Percentiles rank a stretch among this genome's conserved stretches.
These are phyloP conservation scores for Phytophthora europaea DNA, from an alignment of 352 stramenopile genomes.

Conservation along the genomic window DNA sequence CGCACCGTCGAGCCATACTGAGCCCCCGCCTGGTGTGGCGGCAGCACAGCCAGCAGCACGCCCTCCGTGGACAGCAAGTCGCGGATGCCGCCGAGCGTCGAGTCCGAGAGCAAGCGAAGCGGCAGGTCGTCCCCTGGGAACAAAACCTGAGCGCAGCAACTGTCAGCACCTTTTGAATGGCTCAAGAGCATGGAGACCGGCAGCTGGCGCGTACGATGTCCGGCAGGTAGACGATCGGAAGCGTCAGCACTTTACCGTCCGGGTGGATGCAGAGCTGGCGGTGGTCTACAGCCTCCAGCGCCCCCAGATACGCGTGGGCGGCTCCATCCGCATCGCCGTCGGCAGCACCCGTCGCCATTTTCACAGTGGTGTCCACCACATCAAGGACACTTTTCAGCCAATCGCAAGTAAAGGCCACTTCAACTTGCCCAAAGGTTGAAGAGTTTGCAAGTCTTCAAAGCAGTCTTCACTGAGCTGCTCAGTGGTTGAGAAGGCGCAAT, in stretches of 20 bases:
- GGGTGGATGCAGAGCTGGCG: constrained; percentile 57
- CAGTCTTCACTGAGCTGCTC: neutral
- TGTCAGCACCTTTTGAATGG: neutral
- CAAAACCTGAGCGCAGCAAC: constrained; percentile 58
- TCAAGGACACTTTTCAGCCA: neutral
- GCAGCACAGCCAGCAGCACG: constrained; percentile 67
- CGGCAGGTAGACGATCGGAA: constrained; percentile 79
- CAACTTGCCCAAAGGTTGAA: neutral
- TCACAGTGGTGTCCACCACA: neutral
- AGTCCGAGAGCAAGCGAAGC: constrained; percentile 77
- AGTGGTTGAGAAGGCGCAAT: neutral
- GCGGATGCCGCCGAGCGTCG: constrained; percentile 56
- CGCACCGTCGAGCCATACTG: constrained; percentile 77
- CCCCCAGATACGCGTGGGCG: constrained; percentile 78
- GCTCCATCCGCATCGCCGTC: constrained; percentile 9
- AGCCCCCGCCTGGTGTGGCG: constrained; percentile 59
- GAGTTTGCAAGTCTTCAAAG: too few relatives aligned
- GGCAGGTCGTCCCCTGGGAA: constrained; percentile 86
- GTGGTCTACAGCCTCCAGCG: constrained; percentile 68
- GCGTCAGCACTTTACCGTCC: constrained; percentile 56
- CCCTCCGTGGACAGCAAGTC: constrained; percentile 55
- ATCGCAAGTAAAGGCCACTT: neutral
- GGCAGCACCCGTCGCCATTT: constrained; percentile 14
- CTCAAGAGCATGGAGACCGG: neutral
- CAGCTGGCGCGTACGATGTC: constrained; percentile 67